Evolutionary conservation across 106 monocot species (phyloP), one percentile per base, ranked within the genome.

Genomic region (Apostasia shenzhenica): DNA sequence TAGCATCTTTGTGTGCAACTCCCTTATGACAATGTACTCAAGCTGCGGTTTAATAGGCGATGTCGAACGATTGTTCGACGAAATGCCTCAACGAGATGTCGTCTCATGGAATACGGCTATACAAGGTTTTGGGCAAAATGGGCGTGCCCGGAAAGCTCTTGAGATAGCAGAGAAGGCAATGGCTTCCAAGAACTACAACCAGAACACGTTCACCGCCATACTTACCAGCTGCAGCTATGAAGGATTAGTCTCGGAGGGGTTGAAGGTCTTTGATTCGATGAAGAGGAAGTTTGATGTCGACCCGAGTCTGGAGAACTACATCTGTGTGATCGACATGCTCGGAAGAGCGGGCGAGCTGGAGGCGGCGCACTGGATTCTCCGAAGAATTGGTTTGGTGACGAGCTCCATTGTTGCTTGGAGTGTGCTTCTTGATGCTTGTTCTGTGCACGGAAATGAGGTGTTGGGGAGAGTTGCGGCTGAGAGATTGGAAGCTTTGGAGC

Each of bases 201-300:
- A 12, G 2, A 78, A 75, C 55, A 86, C 85, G 1, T 76, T 86
- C 70, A 60, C 62, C 46, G 75, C 85, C 44, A 76, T 86, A 41
- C 75, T 86, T 8, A 82, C 85, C 0, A 73, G 79, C 10, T 86
- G 85, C 65, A 86, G 85, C 76, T 81, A 86, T 70, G 85, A 75
- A 2, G 85, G 81, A 3, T 53, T 82, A 49, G 61, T 81, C 5
- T 46, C 5, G 0, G 65, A 82, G 61, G 85, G 85, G 6, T 38
- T 82, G 78, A 6, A 73, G 9, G 79, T 73, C 42, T 76, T 86
- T 50, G 61, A 73, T n/a, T 61, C 65, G 2, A 86, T 86, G 85
- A 59, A 45, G 0, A 4, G 13, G 26, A 64, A 72, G 13, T 73
- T 81, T 14, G 79, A 76, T 2, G 62, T 82, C 6, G 72, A 74